Conservation (phyloP, 1,139 yeast species). For the Hyphopichia wangnamkhiaoensis region DNA sequence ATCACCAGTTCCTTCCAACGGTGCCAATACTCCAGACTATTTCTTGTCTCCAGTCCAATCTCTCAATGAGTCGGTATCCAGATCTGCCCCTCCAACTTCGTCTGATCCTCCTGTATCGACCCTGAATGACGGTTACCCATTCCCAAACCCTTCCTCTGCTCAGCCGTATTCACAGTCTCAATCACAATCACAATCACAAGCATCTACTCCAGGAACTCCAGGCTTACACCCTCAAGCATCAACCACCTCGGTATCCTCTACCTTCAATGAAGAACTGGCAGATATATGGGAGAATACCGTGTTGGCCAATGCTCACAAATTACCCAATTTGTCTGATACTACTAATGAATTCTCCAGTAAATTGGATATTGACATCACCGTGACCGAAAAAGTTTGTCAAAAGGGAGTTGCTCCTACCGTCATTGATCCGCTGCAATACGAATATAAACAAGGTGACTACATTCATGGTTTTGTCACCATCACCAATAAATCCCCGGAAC, state of each 20-base stretch:
- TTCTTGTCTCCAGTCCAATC: conserved; percentile 16
- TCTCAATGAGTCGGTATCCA: conserved; percentile 10
- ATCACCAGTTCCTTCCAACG: conserved; percentile 30
- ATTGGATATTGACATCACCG: conserved; percentile 32
- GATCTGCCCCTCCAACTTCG: neutral
- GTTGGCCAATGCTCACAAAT: conserved; percentile 43
- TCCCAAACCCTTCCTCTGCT: neutral
- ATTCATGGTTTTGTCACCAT: conserved; percentile 37
- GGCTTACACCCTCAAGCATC: neutral
- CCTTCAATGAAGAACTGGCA: conserved; percentile 27
- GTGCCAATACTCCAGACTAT: conserved; percentile 12
- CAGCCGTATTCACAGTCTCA: neutral
- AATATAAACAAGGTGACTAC: conserved; percentile 35
- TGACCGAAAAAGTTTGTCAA: conserved; percentile 46
- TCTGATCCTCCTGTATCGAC: neutral
- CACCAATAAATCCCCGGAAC: conserved; percentile 20
- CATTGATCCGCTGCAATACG: conserved; percentile 25
- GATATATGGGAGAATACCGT: conserved; percentile 48
- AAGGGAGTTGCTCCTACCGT: conserved; percentile 35
- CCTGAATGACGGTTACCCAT: neutral
- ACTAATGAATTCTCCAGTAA: conserved; percentile 26
- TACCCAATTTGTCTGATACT: conserved; percentile 34
- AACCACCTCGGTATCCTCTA: conserved; percentile 1
- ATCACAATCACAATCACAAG: neutral
- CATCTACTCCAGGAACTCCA: neutral